Evolutionary conservation across 352 stramenopile species (phyloP).

Genomic region (Globisporangium perplexum): DNA sequence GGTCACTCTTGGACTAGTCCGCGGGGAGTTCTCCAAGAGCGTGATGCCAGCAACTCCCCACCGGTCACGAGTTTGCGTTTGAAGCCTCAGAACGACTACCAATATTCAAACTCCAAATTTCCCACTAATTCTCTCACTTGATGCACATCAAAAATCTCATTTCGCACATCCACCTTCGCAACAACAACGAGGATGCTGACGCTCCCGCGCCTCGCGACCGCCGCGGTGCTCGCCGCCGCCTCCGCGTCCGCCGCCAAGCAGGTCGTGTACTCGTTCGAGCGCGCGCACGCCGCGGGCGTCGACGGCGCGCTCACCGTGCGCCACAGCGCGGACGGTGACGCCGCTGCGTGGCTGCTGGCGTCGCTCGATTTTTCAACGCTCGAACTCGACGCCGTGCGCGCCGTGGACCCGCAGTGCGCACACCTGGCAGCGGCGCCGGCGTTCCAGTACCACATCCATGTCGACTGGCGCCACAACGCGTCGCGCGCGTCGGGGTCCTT

Average conservation of each 20-base stretch:
- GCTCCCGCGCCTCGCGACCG: not conserved
- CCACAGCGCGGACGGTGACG: not conserved
- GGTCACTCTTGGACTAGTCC: too few relatives aligned
- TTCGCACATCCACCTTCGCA: too few relatives aligned
- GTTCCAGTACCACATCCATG: constrained; percentile 41
- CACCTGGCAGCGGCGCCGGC: not conserved
- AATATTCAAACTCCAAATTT: too few relatives aligned
- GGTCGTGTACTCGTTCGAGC: constrained; percentile 16
- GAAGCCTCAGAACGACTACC: too few relatives aligned
- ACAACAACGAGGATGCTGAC: not conserved
- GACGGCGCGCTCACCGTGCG: constrained; percentile 12
- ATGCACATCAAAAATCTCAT: not conserved
- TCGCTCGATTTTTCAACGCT: constrained; percentile 12
- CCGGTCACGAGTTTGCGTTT: too few relatives aligned
- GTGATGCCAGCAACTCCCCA: too few relatives aligned
- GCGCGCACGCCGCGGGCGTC: constrained; percentile 5
- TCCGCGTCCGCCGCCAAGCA: not conserved
- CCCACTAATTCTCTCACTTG: too few relatives aligned
- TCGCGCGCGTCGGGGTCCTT: constrained; percentile 20
- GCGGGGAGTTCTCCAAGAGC: too few relatives aligned
- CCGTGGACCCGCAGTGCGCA: constrained; percentile 13
- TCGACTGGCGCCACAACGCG: constrained; percentile 22
- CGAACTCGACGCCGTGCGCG: constrained; percentile 5
- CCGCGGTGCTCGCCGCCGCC: not conserved
- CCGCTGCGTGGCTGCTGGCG: constrained; percentile 9